These are phyloP conservation scores for Colletotrichum chlorophyti DNA, from an alignment of 2,329 filamentous ascomycete species.

Conservation along the genomic window DNA sequence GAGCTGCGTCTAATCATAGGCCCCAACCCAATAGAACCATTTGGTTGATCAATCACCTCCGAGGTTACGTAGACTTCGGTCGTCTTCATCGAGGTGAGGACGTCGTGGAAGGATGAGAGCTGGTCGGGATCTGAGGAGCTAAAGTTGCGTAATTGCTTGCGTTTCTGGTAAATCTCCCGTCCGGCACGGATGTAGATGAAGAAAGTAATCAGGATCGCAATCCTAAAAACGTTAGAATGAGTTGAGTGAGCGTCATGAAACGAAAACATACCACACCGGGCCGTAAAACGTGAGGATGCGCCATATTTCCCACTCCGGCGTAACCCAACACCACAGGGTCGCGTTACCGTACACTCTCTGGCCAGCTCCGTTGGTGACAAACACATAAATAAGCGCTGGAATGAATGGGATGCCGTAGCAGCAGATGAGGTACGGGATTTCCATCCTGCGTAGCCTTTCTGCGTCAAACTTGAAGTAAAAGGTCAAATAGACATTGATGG, in stretches of 20 bases:
- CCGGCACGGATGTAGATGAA: conserved; percentile 73
- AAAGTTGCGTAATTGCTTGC: conserved; percentile 65
- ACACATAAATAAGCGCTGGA: conserved; percentile 72
- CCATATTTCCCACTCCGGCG: conserved; percentile 70
- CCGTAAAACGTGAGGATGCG: conserved; percentile 79
- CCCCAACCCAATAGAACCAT: conserved; percentile 40
- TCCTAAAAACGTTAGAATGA: conserved; percentile 48
- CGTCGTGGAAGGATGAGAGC: conserved; percentile 47
- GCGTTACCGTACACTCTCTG: conserved; percentile 75
- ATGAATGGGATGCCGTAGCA: conserved; percentile 80
- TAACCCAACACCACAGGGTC: conserved; percentile 83
- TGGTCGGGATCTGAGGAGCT: conserved; percentile 53
- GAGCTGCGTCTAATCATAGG: conserved; percentile 38
- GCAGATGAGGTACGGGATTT: conserved; percentile 71
- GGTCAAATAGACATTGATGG: conserved; percentile 81
- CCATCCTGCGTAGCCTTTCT: conserved; percentile 67
- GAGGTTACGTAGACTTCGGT: conserved; percentile 71
- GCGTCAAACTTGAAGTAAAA: conserved; percentile 79
- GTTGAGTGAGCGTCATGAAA: neutral
- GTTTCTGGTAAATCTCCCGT: conserved; percentile 70
- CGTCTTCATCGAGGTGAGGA: conserved; percentile 58
- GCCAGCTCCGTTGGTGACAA: conserved; percentile 61
- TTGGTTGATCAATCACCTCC: conserved; percentile 46
- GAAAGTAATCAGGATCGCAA: conserved; percentile 66
- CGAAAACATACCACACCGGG: conserved; percentile 65